Evolutionary conservation across 495 filamentous ascomycete species (phyloP).

Genomic region (Oidiodendron maius): DNA sequence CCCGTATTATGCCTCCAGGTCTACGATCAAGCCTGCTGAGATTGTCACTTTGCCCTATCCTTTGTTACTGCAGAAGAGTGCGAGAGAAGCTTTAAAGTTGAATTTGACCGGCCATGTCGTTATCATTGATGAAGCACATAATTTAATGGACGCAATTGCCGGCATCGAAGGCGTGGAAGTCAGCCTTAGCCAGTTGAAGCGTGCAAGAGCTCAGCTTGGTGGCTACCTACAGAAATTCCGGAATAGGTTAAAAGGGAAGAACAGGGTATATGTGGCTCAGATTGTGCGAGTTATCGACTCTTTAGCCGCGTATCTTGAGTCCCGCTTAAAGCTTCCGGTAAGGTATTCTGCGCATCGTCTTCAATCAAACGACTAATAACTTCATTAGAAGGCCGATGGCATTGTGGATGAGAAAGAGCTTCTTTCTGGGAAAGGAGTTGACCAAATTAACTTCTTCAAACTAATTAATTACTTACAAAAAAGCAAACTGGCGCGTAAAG

Average conservation of each 20-base stretch:
- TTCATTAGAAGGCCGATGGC: slow-evolving; percentile 40
- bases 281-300: slow-evolving; percentile 75
- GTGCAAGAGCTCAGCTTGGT: slow-evolving; percentile 65
- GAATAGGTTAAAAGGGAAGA: slow-evolving; percentile 84
- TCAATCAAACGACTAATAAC: neutral
- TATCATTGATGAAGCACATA: slow-evolving; percentile 95
- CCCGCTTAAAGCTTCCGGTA: slow-evolving; percentile 35
- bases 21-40: slow-evolving; percentile 78
- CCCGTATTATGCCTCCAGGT: slow-evolving; percentile 90
- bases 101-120: slow-evolving; percentile 84
- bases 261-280: slow-evolving; percentile 86
- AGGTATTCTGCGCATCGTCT: neutral
- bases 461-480: slow-evolving; percentile 81
- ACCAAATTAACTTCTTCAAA: slow-evolving; percentile 92
- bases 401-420: slow-evolving; percentile 62
- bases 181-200: slow-evolving; percentile 62
- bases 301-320: slow-evolving; percentile 59
- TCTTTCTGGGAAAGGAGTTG: slow-evolving; percentile 78
- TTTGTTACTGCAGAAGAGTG: slow-evolving; percentile 80
- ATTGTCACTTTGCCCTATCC: slow-evolving; percentile 94
- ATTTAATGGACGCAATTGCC: slow-evolving; percentile 91
- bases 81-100: slow-evolving; percentile 79
- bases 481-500: slow-evolving; percentile 89
- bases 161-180: slow-evolving; percentile 80
- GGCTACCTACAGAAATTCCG: slow-evolving; percentile 84